Evolutionary conservation across 2,329 filamentous ascomycete genomes (phyloP).

Genomic region (Drechslerella dactyloides): DNA sequence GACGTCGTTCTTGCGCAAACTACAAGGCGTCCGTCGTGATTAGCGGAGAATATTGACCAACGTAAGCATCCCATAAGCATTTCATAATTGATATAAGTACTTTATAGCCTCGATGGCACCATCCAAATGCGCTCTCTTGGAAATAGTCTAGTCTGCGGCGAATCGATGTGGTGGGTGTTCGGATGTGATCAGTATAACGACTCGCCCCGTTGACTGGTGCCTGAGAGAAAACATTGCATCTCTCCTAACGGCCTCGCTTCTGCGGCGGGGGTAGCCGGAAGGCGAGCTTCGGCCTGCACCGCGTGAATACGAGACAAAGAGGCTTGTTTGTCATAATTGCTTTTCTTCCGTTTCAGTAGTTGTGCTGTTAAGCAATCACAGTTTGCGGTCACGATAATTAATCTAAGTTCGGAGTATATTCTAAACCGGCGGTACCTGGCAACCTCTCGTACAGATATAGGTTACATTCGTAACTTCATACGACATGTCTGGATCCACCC

Average conservation of each 20-base stretch:
- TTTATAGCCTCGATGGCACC: slow-evolving; percentile 16
- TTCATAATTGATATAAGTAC: slow-evolving; percentile 23
- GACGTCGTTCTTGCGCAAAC: background rate
- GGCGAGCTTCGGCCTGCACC: slow-evolving; percentile 10
- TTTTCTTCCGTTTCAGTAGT: background rate
- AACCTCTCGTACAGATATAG: too few relatives aligned
- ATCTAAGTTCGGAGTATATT: background rate
- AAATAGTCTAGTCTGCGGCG: background rate
- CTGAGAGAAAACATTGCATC: slow-evolving; percentile 32
- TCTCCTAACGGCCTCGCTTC: slow-evolving; percentile 23
- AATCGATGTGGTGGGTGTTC: too few relatives aligned
- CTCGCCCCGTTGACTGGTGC: slow-evolving; percentile 40
- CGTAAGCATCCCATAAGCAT: slow-evolving; percentile 50
- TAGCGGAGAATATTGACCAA: background rate
- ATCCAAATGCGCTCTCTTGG: background rate
- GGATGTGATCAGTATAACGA: background rate
- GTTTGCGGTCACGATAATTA: background rate
- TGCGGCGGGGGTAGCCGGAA: slow-evolving; percentile 32
- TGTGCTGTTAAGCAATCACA: background rate
- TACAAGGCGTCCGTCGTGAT: background rate
- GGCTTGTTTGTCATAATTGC: background rate
- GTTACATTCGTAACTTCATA: too few relatives aligned
- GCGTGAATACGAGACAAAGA: background rate
- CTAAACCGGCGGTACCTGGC: too few relatives aligned
- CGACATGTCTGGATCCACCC: too few relatives aligned